These are phyloP conservation scores for Saccharomycopsis phalli DNA, from an alignment of 1,139 yeast species.

Conservation along the genomic window DNA sequence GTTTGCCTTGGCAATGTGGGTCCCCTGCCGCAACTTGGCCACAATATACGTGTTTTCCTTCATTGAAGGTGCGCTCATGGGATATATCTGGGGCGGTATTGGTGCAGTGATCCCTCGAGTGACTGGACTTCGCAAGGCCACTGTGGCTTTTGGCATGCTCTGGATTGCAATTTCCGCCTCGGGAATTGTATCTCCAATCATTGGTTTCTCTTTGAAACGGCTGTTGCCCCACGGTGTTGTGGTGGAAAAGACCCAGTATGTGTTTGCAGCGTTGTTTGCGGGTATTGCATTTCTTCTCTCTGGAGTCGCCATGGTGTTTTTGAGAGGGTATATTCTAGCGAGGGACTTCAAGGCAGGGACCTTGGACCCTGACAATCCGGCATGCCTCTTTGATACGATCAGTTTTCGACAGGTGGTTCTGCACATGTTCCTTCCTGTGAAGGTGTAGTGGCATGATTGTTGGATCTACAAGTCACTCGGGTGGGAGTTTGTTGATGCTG, in stretches of 20 bases:
- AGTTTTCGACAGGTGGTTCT: no score
- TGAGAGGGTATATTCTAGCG: slow-evolving; percentile 26
- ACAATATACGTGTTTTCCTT: slow-evolving; percentile 41
- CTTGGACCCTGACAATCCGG: no score
- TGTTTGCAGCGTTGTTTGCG: slow-evolving; percentile 44
- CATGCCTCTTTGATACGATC: no score
- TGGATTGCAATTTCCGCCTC: slow-evolving; percentile 42
- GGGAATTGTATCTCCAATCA: slow-evolving; percentile 40
- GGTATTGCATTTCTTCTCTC: slow-evolving; percentile 33
- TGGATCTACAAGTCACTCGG: no score
- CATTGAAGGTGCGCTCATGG: slow-evolving; percentile 43
- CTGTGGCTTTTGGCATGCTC: slow-evolving; percentile 38
- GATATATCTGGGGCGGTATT: slow-evolving; percentile 36
- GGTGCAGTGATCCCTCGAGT: slow-evolving; percentile 32
- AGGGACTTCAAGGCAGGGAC: no score
- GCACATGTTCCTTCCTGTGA: no score
- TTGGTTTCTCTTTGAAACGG: slow-evolving; percentile 34
- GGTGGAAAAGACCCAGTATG: slow-evolving; percentile 31
- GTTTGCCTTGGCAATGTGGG: slow-evolving; percentile 49
- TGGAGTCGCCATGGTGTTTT: slow-evolving; percentile 26
- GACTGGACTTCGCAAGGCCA: slow-evolving; percentile 42
- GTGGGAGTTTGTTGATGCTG: no score
- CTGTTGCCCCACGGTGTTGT: slow-evolving; percentile 6
- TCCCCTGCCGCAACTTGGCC: slow-evolving; percentile 46
- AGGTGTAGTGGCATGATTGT: no score